A percentile compares a stretch with the other conserved stretches of the same genome.
Conservation (phyloP, 2,329 filamentous ascomycete genomes). For the Dactylellina drechsleri region DNA sequence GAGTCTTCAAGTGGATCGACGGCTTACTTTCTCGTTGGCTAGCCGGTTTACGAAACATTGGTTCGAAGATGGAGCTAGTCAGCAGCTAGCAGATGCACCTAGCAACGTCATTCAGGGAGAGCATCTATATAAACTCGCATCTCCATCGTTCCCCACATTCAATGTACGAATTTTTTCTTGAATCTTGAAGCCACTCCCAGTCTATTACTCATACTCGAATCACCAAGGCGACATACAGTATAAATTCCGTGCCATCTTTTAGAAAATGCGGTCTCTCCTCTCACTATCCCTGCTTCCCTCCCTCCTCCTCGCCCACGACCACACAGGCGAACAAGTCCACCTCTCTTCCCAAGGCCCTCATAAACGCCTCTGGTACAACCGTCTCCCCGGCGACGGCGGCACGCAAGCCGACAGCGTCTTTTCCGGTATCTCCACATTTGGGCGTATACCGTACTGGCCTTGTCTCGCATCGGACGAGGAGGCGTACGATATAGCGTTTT, state of each 20-base stretch:
- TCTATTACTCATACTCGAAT: not conserved
- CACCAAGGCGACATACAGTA: not conserved
- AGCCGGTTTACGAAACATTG: not conserved
- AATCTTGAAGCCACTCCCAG: conserved; percentile 9
- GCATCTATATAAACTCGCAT: conserved; percentile 13
- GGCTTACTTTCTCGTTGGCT: too few species aligned
- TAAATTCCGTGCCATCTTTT: not conserved
- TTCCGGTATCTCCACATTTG: conserved; percentile 87
- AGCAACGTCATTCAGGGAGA: conserved; percentile 15
- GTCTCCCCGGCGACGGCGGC: conserved; percentile 81
- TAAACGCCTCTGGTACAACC: conserved; percentile 83
- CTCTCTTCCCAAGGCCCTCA: conserved; percentile 69
- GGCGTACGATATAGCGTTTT: conserved; percentile 85
- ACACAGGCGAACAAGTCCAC: conserved; percentile 22
- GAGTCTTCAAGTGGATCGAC: too few species aligned
- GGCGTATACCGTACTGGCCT: conserved; percentile 78
- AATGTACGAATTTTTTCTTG: not conserved
- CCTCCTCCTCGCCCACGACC: conserved; percentile 9
- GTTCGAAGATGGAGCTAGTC: not conserved
- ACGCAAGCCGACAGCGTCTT: conserved; percentile 91
- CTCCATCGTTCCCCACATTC: conserved; percentile 1
- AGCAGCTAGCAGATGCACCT: not conserved
- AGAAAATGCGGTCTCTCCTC: conserved; percentile 16
- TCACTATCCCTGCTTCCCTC: conserved; percentile 2
- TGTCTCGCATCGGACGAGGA: conserved; percentile 76